Percentiles rank a stretch among this genome's conserved stretches.
Evolutionary conservation across 768 basidiomycete species (phyloP).

Genomic region (Ramaria sp.): DNA sequence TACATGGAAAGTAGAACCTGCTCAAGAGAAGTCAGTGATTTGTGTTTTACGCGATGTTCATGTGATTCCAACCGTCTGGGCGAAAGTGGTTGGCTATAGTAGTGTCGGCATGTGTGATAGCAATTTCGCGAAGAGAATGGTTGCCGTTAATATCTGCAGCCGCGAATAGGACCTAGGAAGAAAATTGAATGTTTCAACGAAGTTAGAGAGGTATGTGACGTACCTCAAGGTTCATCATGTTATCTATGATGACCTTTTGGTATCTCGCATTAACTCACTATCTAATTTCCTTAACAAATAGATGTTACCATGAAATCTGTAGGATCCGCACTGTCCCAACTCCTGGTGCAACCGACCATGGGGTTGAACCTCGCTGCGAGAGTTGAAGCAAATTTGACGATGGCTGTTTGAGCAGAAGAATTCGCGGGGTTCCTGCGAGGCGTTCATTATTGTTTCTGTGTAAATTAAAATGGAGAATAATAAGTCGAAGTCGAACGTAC

Average conservation of each 20-base stretch:
- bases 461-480: background rate
- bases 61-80: slow-evolving; percentile 36
- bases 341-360: slow-evolving; percentile 57
- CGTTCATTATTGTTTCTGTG: background rate
- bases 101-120: slow-evolving; percentile 52
- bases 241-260: slow-evolving; percentile 59
- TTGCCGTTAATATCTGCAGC: slow-evolving; percentile 52
- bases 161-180: slow-evolving; percentile 38
- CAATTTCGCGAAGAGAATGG: slow-evolving; percentile 45
- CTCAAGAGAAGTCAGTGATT: background rate
- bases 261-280: background rate
- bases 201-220: background rate
- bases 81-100: slow-evolving; percentile 61
- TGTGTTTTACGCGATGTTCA: background rate
- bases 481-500: slow-evolving; percentile 26
- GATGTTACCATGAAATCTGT: slow-evolving; percentile 44
- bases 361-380: slow-evolving; percentile 49
- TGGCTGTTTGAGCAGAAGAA: slow-evolving; percentile 40
- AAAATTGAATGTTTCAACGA: background rate
- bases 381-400: slow-evolving; percentile 46
- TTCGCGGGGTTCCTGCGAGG: slow-evolving; percentile 44
- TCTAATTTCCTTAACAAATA: background rate
- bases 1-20: slow-evolving; percentile 23
- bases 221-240: slow-evolving; percentile 69
- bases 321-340: slow-evolving; percentile 49